Conservation (phyloP, 495 filamentous ascomycete genomes). For the Talaromyces adpressus region DNA sequence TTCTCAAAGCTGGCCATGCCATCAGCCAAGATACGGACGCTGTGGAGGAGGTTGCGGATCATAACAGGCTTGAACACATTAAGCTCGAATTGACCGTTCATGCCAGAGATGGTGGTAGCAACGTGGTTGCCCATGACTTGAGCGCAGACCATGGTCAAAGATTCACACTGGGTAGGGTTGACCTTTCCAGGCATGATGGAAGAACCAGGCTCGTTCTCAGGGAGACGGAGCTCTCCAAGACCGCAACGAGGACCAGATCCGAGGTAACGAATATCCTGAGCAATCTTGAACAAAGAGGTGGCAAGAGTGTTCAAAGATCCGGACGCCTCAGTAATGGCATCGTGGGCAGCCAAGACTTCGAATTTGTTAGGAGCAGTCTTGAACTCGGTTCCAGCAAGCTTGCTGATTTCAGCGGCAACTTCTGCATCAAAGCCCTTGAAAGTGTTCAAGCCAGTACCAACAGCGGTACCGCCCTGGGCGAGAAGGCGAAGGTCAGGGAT, state of each 20-base stretch:
- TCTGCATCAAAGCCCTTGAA: constrained; percentile 92
- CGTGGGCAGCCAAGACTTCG: constrained; percentile 94
- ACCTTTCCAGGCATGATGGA: constrained; percentile 99
- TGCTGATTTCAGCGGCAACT: constrained; percentile 81
- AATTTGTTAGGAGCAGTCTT: constrained; percentile 98
- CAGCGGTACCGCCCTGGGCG: constrained; percentile 94
- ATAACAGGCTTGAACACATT: constrained; percentile 98
- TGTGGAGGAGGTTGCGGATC: constrained; percentile 92
- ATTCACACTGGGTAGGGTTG: constrained; percentile 97
- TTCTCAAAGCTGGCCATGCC: constrained; percentile 92
- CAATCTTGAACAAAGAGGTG: constrained; percentile 91
- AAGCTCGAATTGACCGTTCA: constrained; percentile 97
- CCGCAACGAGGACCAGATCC: constrained; percentile 94
- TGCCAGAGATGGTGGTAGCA: constrained; percentile 83
- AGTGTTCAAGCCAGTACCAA: constrained; percentile 96
- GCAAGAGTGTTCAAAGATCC: constrained; percentile 93
- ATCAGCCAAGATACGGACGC: constrained; percentile 75
- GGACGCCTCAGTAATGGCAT: constrained; percentile 89
- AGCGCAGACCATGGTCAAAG: constrained; percentile 93
- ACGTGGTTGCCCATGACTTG: constrained; percentile 98
- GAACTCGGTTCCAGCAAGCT: constrained; percentile 89
- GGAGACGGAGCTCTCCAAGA: constrained; percentile 83
- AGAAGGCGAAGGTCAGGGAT: constrained; percentile 80
- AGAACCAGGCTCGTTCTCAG: constrained; percentile 95
- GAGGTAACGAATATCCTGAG: constrained; percentile 94